These are phyloP conservation scores for Smallanthus sonchifolius DNA, from an alignment of 129 eudicot species.

Conservation along the genomic window DNA sequence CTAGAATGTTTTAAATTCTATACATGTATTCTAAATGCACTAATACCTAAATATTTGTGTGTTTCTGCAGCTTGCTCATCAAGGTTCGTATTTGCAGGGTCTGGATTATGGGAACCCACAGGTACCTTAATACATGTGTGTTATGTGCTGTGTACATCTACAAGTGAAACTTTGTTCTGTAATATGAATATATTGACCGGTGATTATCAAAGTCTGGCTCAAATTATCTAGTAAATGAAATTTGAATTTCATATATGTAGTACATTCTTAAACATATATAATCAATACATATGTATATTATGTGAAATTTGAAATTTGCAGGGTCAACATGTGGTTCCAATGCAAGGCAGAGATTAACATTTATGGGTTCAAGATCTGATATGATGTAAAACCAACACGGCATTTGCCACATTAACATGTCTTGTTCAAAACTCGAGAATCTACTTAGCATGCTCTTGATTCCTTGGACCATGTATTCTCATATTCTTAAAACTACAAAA, in stretches of 20 bases:
- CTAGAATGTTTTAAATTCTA: not conserved
- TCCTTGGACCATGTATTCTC: slow-evolving; percentile 15
- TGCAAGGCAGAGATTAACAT: slow-evolving; percentile 56
- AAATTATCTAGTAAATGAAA: not conserved
- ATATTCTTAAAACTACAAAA: too few relatives aligned
- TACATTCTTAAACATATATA: not conserved
- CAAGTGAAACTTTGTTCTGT: not conserved
- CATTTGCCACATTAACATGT: slow-evolving; percentile 5
- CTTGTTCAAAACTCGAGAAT: slow-evolving; percentile 17
- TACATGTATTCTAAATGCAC: not conserved
- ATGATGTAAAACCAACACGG: not conserved
- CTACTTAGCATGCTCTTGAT: slow-evolving; percentile 7
- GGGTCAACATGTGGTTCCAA: slow-evolving; percentile 56
- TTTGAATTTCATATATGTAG: not conserved
- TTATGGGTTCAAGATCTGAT: not conserved
- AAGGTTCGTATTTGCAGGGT: slow-evolving; percentile 54
- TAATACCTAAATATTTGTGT: not conserved
- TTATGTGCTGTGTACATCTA: not conserved
- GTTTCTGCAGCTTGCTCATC: slow-evolving; percentile 46
- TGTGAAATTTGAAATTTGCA: slow-evolving; percentile 31
- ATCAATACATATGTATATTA: not conserved
- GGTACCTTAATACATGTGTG: slow-evolving; percentile 24
- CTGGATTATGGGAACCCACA: slow-evolving; percentile 55
- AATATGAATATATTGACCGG: not conserved
- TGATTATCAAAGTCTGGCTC: not conserved